A percentile compares a stretch with the other conserved stretches of the same genome.
Evolutionary conservation across 164 flowering plant species (phyloP).

Genomic region (Vitis riparia): DNA sequence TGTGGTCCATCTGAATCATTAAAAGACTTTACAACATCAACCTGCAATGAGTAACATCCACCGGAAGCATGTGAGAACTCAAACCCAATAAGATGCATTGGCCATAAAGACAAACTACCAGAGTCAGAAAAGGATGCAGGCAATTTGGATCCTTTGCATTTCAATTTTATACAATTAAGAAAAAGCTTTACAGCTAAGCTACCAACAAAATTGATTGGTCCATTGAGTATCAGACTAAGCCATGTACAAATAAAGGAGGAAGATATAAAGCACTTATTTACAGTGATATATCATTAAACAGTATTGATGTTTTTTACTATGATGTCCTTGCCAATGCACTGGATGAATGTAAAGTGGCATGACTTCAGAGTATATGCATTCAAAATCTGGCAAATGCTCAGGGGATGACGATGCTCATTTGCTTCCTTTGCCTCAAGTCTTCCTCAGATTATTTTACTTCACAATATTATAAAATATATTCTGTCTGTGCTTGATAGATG

Average conservation of each 20-base stretch:
- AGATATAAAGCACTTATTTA: background rate
- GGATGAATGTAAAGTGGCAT: too few relatives aligned
- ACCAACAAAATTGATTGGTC: background rate
- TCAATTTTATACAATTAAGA: background rate
- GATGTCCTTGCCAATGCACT: too few relatives aligned
- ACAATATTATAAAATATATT: background rate
- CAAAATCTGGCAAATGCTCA: too few relatives aligned
- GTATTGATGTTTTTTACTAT: background rate
- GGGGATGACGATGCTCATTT: too few relatives aligned
- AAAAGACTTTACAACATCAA: conserved; percentile 79
- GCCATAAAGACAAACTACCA: background rate
- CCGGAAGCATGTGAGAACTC: conserved; percentile 1
- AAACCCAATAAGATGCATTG: background rate
- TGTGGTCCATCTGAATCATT: conserved; percentile 90
- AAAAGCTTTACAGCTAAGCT: background rate
- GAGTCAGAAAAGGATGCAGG: background rate
- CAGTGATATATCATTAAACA: background rate
- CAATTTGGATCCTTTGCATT: background rate
- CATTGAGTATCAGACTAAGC: background rate
- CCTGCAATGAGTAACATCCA: conserved; percentile 32
- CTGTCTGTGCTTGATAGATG: background rate
- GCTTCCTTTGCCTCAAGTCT: too few relatives aligned
- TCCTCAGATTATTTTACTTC: too few relatives aligned
- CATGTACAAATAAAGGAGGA: background rate
- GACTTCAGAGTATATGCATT: too few relatives aligned